A percentile compares a stretch with the other conserved stretches of the same genome.
phyloP scores from a whole-genome alignment of 2,329 filamentous ascomycete species.

The Fusarium setosum region DNA sequence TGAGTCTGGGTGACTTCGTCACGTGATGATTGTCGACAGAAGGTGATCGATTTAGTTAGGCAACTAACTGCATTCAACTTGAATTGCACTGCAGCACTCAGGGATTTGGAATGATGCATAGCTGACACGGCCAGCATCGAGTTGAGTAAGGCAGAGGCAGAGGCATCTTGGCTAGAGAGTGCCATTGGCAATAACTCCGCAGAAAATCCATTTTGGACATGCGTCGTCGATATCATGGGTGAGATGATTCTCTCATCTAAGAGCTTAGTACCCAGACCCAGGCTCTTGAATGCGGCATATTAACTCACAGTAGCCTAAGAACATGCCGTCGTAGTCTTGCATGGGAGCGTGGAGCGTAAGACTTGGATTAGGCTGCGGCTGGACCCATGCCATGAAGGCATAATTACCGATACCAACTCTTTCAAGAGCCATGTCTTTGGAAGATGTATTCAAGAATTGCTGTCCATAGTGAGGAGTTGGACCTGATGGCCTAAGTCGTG shows the following conservation, averaged over 20 bases:
- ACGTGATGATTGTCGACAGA: too few species aligned
- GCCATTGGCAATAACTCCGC: neutral
- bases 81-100: too few species aligned
- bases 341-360: neutral
- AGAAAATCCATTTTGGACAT: neutral
- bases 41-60: too few species aligned
- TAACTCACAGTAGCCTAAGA: neutral
- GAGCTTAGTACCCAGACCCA: too few species aligned
- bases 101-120: too few species aligned
- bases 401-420: neutral
- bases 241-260: neutral
- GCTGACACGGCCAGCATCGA: neutral
- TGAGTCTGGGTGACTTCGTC: neutral
- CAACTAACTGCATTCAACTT: too few species aligned
- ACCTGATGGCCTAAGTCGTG: neutral
- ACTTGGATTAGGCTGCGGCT: neutral
- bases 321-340: neutral
- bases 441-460: neutral
- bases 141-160: neutral
- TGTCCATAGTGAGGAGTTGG: neutral
- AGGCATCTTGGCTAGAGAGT: neutral
- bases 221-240: neutral
- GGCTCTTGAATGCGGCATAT: neutral
- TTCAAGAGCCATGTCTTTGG: neutral
- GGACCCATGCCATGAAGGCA: neutral